Evolutionary conservation across 1,284 basidiomycete species (phyloP).

Genomic region (Schizophyllum commune): DNA sequence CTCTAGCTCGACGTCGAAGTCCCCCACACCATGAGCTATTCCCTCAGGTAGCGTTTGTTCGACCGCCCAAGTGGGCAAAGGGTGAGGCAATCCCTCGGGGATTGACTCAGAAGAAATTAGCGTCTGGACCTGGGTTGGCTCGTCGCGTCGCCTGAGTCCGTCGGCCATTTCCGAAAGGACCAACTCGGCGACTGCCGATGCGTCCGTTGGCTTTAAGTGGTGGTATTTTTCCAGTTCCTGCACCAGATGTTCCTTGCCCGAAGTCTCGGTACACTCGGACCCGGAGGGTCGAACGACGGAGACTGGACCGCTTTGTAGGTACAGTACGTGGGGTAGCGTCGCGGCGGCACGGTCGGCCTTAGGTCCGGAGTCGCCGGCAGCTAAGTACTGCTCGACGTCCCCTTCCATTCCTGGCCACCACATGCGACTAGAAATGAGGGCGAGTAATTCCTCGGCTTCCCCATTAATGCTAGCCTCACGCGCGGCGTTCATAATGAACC

Average conservation of each 20-base stretch:
- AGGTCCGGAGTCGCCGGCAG: background rate
- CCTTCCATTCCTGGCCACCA: background rate
- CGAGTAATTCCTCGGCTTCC: background rate
- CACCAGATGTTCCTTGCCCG: too few relatives aligned
- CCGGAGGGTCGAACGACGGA: background rate
- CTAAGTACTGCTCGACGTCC: background rate
- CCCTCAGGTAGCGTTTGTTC: too few relatives aligned
- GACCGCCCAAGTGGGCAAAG: background rate
- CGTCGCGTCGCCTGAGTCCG: too few relatives aligned
- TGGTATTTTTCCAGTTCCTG: too few relatives aligned
- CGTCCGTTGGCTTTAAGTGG: too few relatives aligned
- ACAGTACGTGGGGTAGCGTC: background rate
- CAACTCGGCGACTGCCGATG: too few relatives aligned
- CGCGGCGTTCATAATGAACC: background rate
- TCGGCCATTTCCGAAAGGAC: too few relatives aligned
- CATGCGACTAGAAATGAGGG: background rate
- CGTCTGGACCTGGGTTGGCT: too few relatives aligned
- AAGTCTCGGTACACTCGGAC: too few relatives aligned
- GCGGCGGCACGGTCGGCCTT: too few relatives aligned
- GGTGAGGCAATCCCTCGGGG: background rate
- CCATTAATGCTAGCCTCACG: background rate
- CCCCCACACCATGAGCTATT: background rate
- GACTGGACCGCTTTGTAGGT: background rate
- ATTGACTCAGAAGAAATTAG: too few relatives aligned
- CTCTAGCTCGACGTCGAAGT: background rate